These are phyloP conservation scores for Mortierella sp. DNA, from an alignment of 371 early-diverging fungal species.

Conservation along the genomic window DNA sequence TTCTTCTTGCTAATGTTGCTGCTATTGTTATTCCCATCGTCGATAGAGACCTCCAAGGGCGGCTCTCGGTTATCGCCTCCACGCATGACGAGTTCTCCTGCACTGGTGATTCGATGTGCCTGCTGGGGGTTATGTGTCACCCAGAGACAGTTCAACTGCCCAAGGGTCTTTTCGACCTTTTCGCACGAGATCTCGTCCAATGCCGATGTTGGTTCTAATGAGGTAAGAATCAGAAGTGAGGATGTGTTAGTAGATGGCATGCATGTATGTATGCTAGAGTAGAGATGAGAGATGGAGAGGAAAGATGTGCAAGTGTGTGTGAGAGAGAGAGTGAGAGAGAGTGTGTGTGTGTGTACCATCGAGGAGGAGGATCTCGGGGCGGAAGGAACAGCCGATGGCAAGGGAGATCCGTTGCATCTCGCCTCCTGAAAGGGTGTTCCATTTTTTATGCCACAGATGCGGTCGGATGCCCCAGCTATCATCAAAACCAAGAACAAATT, in stretches of 20 bases:
- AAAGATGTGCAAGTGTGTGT: neutral
- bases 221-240: neutral
- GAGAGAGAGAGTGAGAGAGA: neutral
- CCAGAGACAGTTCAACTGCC: constrained; percentile 77
- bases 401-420: constrained; percentile 88
- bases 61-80: constrained; percentile 35
- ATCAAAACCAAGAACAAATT: neutral
- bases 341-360: constrained; percentile 71
- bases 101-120: constrained; percentile 75
- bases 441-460: constrained; percentile 80
- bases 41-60: neutral
- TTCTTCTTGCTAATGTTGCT: too few relatives aligned
- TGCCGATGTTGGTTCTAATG: constrained; percentile 88
- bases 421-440: constrained; percentile 89
- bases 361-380: constrained; percentile 85
- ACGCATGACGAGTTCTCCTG: constrained; percentile 34
- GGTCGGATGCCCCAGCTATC: constrained; percentile 75
- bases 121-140: constrained; percentile 88
- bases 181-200: constrained; percentile 81
- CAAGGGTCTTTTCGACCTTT: constrained; percentile 81
- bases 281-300: neutral
- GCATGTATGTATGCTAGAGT: neutral
- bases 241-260: neutral
- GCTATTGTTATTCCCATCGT: neutral
- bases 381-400: constrained; percentile 85